These are phyloP conservation scores for Panicum miliaceum DNA, from an alignment of 176 grass and related monocot genomes.

Conservation along the genomic window DNA sequence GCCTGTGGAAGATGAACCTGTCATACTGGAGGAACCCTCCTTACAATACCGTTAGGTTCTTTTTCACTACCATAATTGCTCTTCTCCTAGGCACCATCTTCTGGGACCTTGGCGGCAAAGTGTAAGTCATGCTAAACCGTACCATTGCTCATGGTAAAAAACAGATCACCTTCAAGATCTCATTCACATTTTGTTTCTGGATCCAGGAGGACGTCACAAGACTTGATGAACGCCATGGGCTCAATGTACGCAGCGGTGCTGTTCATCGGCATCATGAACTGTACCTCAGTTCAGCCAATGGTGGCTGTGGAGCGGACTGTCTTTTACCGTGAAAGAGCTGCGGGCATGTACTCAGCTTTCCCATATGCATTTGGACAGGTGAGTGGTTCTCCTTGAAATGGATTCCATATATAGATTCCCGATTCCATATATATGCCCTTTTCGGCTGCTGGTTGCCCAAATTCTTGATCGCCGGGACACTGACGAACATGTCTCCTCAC, in stretches of 20 bases:
- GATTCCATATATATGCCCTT: background rate
- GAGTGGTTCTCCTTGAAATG: conserved; percentile 31
- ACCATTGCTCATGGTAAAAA: conserved; percentile 20
- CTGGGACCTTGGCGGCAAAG: conserved; percentile 82
- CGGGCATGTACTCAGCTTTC: conserved; percentile 89
- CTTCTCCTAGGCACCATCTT: conserved; percentile 84
- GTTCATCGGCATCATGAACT: conserved; percentile 74
- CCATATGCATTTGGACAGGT: conserved; percentile 97
- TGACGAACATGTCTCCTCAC: conserved; percentile 22
- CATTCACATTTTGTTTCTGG: conserved; percentile 3
- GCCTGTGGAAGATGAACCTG: conserved; percentile 80
- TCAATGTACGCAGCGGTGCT: conserved; percentile 81
- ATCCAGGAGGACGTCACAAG: conserved; percentile 53
- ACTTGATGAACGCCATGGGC: conserved; percentile 84
- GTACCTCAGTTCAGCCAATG: conserved; percentile 78
- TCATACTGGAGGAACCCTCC: conserved; percentile 97
- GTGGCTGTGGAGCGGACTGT: conserved; percentile 82
- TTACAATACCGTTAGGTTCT: conserved; percentile 75
- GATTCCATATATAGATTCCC: background rate
- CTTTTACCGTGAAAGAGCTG: conserved; percentile 93
- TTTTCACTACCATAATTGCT: conserved; percentile 66
- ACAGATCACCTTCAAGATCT: background rate
- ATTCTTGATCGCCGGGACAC: background rate
- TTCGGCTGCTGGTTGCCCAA: conserved; percentile 1
- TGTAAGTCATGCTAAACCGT: conserved; percentile 49